Evolutionary conservation across 495 filamentous ascomycete genomes (phyloP), one percentile per base, ranked within the genome.

Genomic region (Clavariopsis aquatica): DNA sequence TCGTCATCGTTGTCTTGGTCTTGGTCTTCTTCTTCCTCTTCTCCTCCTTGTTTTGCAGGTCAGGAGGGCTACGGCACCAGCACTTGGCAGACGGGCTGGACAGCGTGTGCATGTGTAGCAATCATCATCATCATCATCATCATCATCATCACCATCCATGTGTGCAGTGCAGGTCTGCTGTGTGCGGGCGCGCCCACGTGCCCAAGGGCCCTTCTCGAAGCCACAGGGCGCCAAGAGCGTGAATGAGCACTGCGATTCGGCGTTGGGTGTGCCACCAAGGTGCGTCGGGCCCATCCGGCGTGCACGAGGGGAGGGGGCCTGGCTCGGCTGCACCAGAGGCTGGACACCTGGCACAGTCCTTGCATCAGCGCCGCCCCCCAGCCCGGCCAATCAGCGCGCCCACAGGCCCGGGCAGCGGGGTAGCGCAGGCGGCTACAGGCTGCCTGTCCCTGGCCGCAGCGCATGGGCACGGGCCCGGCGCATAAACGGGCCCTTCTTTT

Each of bases 401-500:
- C 1, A 6, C 17, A 6, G 36, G 38, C 54, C 22, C 29, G n/a
- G 22, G 36, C 22, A 7, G 58, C 58, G 58, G 49, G 58, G 58
- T 41, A 28, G 4, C 13, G 29, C 58, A 53, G n/a, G 58, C 58
- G 58, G 28, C 58, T 62, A 62, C 60, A 41, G 17, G 6, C 15
- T 0, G 10, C 47, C 19, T 31, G 1, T 17, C 22, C 22, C 47
- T 51, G 47, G 19, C 47, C 47, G 47, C 19, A 6, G 17, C 7
- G 17, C 26, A 24, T 52, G n/a, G 7, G 24, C 57, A 31, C 22
- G 19, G 5, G 29, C 34, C 28, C 49, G 47, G 65, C 60, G 65
- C 65, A 68, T 68, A 64, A 68, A 57, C 53, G 24, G 19, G 5
- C 17, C 24, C 38, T 67, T 26, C 55, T 47, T 68, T 59, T 62